These are phyloP conservation scores for Chloropicon primus DNA, from an alignment of 139 green algal species.

Conservation along the genomic window DNA sequence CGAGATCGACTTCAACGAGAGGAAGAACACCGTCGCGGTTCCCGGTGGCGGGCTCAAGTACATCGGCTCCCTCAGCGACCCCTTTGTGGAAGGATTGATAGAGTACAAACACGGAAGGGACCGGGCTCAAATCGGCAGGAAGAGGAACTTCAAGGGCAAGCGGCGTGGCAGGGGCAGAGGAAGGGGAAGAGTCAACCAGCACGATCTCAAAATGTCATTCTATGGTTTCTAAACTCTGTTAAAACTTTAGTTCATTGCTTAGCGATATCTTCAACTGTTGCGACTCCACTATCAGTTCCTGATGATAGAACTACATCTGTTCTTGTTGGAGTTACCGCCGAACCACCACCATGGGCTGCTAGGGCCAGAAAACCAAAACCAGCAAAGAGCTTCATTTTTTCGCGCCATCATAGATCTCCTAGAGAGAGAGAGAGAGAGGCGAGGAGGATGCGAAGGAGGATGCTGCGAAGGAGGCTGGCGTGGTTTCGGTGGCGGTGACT, in stretches of 20 bases:
- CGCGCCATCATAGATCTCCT: too few species aligned
- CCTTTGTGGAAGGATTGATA: conserved; percentile 18
- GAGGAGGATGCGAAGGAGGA: too few species aligned
- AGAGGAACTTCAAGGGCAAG: conserved; percentile 21
- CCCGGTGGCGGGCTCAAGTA: conserved; percentile 14
- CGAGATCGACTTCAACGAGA: conserved; percentile 17
- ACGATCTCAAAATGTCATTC: conserved; percentile 52
- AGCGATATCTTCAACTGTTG: too few species aligned
- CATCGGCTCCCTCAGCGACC: background rate
- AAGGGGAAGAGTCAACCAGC: conserved; percentile 20
- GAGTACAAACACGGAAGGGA: conserved; percentile 51
- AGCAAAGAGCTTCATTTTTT: too few species aligned
- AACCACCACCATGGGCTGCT: too few species aligned
- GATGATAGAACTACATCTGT: too few species aligned
- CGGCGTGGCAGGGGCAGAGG: conserved; percentile 27
- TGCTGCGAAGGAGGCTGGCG: too few species aligned
- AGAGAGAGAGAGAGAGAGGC: too few species aligned
- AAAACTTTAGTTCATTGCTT: background rate
- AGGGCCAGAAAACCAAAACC: too few species aligned
- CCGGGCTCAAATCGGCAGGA: conserved; percentile 20
- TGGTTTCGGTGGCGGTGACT: too few species aligned
- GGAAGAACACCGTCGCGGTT: conserved; percentile 13
- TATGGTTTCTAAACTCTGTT: conserved; percentile 33
- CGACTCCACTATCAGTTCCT: too few species aligned
- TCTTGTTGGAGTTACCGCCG: too few species aligned